These are phyloP conservation scores for Puccinia horiana DNA, from an alignment of 1,284 basidiomycete genomes.

Conservation along the genomic window DNA sequence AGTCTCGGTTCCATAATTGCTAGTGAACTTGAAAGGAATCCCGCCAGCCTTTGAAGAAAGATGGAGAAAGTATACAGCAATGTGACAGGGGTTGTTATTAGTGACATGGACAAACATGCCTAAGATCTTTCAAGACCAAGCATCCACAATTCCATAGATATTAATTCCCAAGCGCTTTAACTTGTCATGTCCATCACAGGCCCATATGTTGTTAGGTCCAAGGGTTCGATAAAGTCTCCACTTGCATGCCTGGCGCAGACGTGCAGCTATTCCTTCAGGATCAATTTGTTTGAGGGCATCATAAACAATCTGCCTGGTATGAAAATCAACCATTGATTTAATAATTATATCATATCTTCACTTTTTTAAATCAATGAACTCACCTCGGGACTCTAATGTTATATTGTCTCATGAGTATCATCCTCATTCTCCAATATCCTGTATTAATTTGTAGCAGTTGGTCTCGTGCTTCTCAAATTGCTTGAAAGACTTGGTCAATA, in stretches of 20 bases:
- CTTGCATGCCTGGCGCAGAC: background rate
- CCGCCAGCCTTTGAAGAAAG: background rate
- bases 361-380: background rate
- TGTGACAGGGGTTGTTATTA: background rate
- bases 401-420: background rate
- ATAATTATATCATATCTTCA: background rate
- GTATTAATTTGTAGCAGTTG: background rate
- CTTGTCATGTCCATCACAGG: constrained; percentile 17
- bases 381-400: background rate
- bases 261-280: background rate
- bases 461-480: background rate
- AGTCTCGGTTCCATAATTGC: background rate
- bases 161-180: background rate
- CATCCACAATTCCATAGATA: background rate
- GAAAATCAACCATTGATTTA: background rate
- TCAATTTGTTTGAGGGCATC: background rate
- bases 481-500: background rate
- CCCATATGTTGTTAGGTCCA: constrained; percentile 7
- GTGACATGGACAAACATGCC: background rate
- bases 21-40: background rate
- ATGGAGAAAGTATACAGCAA: background rate
- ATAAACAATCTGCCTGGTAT: background rate
- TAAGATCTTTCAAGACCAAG: background rate
- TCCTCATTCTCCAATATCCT: background rate
- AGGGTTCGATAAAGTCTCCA: background rate